These are phyloP conservation scores for Dalechampia spathulata DNA, from an alignment of 441 rosid species.

Conservation along the genomic window DNA sequence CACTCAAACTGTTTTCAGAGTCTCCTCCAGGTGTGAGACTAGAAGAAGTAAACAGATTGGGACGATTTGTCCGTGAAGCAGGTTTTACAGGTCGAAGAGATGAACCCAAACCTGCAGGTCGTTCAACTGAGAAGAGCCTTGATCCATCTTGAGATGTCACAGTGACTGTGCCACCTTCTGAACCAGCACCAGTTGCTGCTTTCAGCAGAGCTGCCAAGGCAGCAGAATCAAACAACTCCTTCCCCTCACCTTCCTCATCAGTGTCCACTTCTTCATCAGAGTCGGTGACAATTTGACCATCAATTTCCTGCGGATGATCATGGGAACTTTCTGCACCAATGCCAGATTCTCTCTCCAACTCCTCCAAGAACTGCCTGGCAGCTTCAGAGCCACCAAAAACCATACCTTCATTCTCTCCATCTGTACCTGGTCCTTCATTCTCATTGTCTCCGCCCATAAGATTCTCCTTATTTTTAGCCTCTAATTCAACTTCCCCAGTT, in stretches of 20 bases:
- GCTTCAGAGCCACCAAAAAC: constrained; percentile 67
- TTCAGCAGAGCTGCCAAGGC: constrained; percentile 88
- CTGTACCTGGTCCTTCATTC: constrained; percentile 41
- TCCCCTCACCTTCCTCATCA: constrained; percentile 44
- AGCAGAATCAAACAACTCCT: constrained; percentile 82
- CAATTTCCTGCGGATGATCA: constrained; percentile 51
- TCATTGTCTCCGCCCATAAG: constrained; percentile 26
- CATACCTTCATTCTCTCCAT: constrained; percentile 54
- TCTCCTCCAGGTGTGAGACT: constrained; percentile 35
- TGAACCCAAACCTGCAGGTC: constrained; percentile 89
- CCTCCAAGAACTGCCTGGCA: constrained; percentile 74
- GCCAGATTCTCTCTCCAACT: constrained; percentile 53
- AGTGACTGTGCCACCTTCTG: constrained; percentile 52
- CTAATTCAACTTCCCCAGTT: constrained; percentile 20
- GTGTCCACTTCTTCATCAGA: constrained; percentile 64
- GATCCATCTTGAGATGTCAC: constrained; percentile 81
- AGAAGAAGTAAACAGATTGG: constrained; percentile 43
- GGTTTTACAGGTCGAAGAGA: constrained; percentile 61
- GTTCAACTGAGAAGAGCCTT: constrained; percentile 83
- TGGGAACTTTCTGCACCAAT: constrained; percentile 43
- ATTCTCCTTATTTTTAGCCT: constrained; percentile 26
- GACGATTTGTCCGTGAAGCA: constrained; percentile 47
- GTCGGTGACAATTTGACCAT: constrained; percentile 75
- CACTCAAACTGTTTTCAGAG: constrained; percentile 53
- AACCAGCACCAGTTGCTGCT: constrained; percentile 72